Conservation (phyloP, 768 basidiomycete species). For the Pleurotus sapidus region DNA sequence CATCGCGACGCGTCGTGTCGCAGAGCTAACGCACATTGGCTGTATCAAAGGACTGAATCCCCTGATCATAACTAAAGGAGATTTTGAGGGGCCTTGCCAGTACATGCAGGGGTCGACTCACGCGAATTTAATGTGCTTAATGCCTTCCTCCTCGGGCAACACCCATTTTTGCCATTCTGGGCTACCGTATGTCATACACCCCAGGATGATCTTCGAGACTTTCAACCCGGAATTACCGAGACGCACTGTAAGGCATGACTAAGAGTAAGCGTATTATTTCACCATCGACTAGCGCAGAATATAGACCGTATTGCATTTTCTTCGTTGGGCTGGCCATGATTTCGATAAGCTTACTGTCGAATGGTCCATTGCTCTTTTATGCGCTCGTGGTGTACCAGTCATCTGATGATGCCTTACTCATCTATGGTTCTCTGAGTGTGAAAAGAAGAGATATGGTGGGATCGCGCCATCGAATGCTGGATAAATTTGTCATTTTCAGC, state of each 20-base stretch:
- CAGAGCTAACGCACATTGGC: constrained; percentile 32
- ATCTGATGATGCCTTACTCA: neutral
- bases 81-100: neutral
- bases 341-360: too few relatives aligned
- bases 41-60: constrained; percentile 63
- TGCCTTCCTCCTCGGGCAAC: constrained; percentile 43
- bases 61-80: constrained; percentile 52
- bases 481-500: too few relatives aligned
- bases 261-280: too few relatives aligned
- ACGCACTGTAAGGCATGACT: constrained; percentile 28
- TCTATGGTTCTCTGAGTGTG: neutral
- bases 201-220: constrained; percentile 64
- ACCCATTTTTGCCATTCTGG: constrained; percentile 50
- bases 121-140: constrained; percentile 48
- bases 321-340: neutral
- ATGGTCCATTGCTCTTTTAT: too few relatives aligned
- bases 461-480: too few relatives aligned
- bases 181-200: constrained; percentile 58
- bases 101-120: neutral
- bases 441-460: neutral
- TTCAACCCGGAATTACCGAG: constrained; percentile 55
- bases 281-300: neutral
- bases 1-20: neutral
- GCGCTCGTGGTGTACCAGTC: neutral
- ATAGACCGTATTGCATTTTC: constrained; percentile 5